Evolutionary conservation across 495 filamentous ascomycete species (phyloP).

Genomic region (Amniculicola lignicola): DNA sequence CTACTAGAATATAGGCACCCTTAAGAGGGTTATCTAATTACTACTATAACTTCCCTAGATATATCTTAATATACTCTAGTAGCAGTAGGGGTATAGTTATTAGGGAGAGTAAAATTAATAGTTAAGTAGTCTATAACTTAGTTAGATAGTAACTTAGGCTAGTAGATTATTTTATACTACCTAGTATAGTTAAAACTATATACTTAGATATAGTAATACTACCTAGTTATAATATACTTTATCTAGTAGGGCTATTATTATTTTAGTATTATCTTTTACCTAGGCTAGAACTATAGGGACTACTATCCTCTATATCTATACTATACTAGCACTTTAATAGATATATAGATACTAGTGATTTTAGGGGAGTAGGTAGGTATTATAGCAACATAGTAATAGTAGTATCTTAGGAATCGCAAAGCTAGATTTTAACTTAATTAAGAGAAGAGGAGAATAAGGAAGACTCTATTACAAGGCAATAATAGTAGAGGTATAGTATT

Average conservation of each 20-base stretch:
- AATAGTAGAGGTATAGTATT: too few relatives aligned
- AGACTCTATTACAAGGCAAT: too few relatives aligned
- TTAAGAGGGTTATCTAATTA: too few relatives aligned
- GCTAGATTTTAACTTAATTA: not conserved
- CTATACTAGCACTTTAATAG: too few relatives aligned
- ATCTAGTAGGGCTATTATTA: not conserved
- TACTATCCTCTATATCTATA: too few relatives aligned
- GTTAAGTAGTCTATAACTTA: slow-evolving; percentile 9
- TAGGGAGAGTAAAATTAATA: slow-evolving; percentile 6
- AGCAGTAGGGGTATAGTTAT: slow-evolving; percentile 16
- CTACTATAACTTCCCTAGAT: too few relatives aligned
- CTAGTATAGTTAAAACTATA: slow-evolving; percentile 8
- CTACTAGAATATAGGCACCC: too few relatives aligned
- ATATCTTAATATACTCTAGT: not conserved
- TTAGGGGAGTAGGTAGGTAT: too few relatives aligned
- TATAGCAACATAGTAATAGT: not conserved
- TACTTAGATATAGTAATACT: slow-evolving; percentile 5
- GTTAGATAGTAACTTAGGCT: slow-evolving; percentile 12
- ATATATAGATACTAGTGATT: too few relatives aligned
- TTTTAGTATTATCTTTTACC: slow-evolving; percentile 10
- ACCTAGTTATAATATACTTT: slow-evolving; percentile 2
- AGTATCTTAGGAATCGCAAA: not conserved
- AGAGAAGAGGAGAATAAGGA: too few relatives aligned
- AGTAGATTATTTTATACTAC: slow-evolving; percentile 1
- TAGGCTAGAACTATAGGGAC: slow-evolving; percentile 23